Conservation (phyloP, 306 rosid species). For the Prunus mira region DNA sequence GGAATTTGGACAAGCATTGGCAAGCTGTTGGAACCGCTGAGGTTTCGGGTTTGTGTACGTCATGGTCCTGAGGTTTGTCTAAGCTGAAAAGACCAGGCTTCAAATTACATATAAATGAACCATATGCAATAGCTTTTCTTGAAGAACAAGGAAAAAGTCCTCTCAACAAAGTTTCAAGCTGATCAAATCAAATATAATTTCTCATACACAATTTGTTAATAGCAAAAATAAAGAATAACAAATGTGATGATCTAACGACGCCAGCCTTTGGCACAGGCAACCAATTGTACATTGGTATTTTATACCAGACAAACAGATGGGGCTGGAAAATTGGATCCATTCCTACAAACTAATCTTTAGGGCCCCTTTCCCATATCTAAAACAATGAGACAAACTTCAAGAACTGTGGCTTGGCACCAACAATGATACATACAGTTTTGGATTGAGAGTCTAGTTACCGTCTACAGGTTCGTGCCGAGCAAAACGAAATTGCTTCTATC, state of each 20-base stretch:
- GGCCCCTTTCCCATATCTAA: constrained; percentile 6
- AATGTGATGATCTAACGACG: constrained; percentile 33
- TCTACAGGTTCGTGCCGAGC: constrained; percentile 35
- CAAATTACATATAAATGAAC: no score
- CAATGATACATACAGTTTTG: constrained; percentile 33
- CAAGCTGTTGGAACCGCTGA: no score
- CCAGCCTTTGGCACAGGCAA: constrained; percentile 32
- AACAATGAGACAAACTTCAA: neutral
- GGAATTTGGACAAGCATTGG: no score
- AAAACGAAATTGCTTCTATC: constrained; percentile 35
- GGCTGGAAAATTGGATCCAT: constrained; percentile 12
- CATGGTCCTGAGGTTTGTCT: no score
- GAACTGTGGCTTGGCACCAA: constrained; percentile 36
- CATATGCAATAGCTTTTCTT: no score
- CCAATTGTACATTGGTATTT: constrained; percentile 23
- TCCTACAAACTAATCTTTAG: constrained; percentile 8
- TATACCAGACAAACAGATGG: constrained; percentile 24
- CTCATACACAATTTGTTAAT: constrained; percentile 35
- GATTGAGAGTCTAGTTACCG: constrained; percentile 26
- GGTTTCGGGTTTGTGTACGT: no score
- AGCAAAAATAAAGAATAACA: constrained; percentile 46
- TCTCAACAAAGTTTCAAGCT: constrained; percentile 22
- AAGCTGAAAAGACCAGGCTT: no score
- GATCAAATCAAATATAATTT: constrained; percentile 16
- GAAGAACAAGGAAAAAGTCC: no score